phyloP scores from a whole-genome alignment of 192 early-diverging fungal species.

The Paraglomus brasilianum region DNA sequence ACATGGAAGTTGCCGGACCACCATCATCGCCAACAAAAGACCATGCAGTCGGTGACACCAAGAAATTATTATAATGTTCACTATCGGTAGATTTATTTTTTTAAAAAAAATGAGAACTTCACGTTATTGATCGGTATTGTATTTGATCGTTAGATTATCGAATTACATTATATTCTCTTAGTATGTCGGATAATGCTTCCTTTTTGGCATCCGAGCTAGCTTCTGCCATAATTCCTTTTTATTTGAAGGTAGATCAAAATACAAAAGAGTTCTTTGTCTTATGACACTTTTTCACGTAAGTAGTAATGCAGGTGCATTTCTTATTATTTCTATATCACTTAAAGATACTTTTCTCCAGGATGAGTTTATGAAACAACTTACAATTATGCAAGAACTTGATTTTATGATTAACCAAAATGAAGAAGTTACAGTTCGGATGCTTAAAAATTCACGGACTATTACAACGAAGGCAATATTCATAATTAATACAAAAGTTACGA shows the following conservation, averaged over 20 bases:
- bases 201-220: constrained; percentile 14
- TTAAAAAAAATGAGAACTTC: background rate
- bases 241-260: constrained; percentile 5
- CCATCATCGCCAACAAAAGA: background rate
- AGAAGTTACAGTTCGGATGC: background rate
- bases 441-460: too few relatives aligned
- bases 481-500: too few relatives aligned
- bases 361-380: constrained; percentile 1
- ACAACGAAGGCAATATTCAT: too few relatives aligned
- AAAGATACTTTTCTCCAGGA: background rate
- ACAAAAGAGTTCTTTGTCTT: constrained; percentile 6
- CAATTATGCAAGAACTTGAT: constrained; percentile 12
- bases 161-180: constrained; percentile 8
- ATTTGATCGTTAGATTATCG: background rate
- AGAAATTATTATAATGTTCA: background rate
- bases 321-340: background rate
- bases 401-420: background rate
- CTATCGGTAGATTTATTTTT: background rate
- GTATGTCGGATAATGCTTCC: constrained; percentile 12
- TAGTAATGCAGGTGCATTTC: background rate
- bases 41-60: constrained; percentile 12
- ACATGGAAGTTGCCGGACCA: constrained; percentile 23
- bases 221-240: constrained; percentile 20
- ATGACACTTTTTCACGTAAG: constrained; percentile 22
- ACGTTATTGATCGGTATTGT: constrained; percentile 3